phyloP scores from a whole-genome alignment of 208 protist species.

The Acanthamoeba royreba region DNA sequence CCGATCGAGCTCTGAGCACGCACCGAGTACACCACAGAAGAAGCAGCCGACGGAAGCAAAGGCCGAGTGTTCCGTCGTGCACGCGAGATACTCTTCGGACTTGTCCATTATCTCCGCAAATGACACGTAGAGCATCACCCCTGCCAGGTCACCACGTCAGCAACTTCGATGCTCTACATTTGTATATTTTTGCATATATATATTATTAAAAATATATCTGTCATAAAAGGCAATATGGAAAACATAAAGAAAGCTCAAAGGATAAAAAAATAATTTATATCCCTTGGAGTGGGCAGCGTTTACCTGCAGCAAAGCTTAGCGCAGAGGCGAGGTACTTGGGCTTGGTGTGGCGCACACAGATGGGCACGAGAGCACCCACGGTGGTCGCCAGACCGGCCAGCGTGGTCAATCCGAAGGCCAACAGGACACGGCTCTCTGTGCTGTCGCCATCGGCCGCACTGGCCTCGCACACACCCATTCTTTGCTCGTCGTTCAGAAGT shows the following conservation, averaged over 20 bases:
- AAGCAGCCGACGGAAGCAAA: constrained; percentile 16
- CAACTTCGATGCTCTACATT: too few relatives aligned
- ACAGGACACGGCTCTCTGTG: neutral
- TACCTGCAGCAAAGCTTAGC: constrained; percentile 18
- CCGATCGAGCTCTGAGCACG: neutral
- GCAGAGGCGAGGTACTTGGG: neutral
- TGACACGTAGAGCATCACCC: constrained; percentile 69
- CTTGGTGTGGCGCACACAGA: neutral
- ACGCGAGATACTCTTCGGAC: constrained; percentile 18
- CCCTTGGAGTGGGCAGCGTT: too few relatives aligned
- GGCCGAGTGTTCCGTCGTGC: neutral
- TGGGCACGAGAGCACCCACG: constrained; percentile 3
- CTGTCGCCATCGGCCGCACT: neutral
- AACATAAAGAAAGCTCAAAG: too few relatives aligned
- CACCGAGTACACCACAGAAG: constrained; percentile 40
- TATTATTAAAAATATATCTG: neutral
- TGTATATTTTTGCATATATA: too few relatives aligned
- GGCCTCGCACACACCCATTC: neutral
- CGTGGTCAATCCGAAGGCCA: constrained; percentile 43
- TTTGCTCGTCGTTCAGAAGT: neutral
- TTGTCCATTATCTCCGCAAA: constrained; percentile 60
- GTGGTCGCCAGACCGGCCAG: constrained; percentile 37
- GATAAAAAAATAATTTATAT: too few relatives aligned
- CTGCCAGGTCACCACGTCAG: neutral
- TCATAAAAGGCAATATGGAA: too few relatives aligned